These are phyloP conservation scores for Plectosphaerella cucumerina DNA, from an alignment of 2,329 filamentous ascomycete species.

Conservation along the genomic window DNA sequence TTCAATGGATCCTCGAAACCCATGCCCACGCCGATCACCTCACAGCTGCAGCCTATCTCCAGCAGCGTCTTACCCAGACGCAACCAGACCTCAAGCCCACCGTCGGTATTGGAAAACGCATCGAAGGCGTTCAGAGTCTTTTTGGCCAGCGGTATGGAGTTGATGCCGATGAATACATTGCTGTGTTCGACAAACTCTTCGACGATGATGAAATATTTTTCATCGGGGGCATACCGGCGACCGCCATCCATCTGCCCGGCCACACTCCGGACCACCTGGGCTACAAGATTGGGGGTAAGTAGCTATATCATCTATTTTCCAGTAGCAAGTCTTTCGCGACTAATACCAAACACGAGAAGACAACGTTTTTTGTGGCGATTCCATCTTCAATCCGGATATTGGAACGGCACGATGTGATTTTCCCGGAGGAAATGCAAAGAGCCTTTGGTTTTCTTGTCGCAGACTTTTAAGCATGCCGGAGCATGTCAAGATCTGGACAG, in stretches of 20 bases:
- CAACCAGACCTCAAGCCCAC: conserved; percentile 31
- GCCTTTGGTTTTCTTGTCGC: too few species aligned
- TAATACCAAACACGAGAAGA: conserved; percentile 13
- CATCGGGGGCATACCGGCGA: conserved; percentile 41
- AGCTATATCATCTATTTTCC: too few species aligned
- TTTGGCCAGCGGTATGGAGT: conserved; percentile 48
- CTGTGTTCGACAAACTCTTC: conserved; percentile 49
- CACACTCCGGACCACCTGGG: conserved; percentile 59
- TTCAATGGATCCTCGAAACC: conserved; percentile 55
- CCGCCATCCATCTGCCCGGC: conserved; percentile 52
- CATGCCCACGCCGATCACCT: conserved; percentile 60
- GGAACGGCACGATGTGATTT: conserved; percentile 52
- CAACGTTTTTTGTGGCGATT: conserved; percentile 49
- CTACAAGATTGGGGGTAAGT: conserved; percentile 46
- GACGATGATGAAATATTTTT: conserved; percentile 48
- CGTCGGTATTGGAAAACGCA: conserved; percentile 53
- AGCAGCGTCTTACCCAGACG: conserved; percentile 31
- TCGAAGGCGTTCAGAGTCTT: conserved; percentile 43
- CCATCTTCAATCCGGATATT: conserved; percentile 47
- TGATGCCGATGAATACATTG: conserved; percentile 31
- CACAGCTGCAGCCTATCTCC: conserved; percentile 55
- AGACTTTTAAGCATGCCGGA: too few species aligned
- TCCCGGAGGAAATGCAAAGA: too few species aligned
- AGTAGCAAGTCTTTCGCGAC: background rate
- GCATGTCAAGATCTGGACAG: too few species aligned